These are phyloP conservation scores for Phytopythium montanum DNA, from an alignment of 352 stramenopile species.

Conservation along the genomic window DNA sequence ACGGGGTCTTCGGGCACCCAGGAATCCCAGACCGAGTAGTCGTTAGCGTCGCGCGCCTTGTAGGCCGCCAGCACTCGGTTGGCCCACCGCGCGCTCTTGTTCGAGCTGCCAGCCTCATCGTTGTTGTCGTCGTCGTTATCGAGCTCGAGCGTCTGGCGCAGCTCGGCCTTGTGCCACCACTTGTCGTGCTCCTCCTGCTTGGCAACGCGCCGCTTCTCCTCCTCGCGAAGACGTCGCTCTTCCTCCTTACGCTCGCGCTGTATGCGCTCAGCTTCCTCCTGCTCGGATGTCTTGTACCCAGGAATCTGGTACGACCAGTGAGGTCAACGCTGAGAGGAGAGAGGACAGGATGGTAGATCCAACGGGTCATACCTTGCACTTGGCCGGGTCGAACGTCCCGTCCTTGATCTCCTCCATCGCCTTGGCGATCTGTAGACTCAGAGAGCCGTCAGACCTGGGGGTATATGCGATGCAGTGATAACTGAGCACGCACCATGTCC, in stretches of 20 bases:
- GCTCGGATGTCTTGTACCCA: constrained; percentile 70
- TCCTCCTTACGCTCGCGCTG: constrained; percentile 31
- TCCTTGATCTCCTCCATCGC: constrained; percentile 82
- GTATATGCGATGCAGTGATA: not conserved
- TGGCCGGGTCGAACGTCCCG: constrained; percentile 67
- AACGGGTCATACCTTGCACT: constrained; percentile 47
- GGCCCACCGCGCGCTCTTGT: constrained; percentile 26
- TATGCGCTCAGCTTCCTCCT: constrained; percentile 52
- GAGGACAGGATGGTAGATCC: not conserved
- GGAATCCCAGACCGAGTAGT: constrained; percentile 77
- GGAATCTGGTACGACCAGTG: constrained; percentile 59
- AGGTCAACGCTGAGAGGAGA: no score
- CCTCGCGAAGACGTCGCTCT: constrained; percentile 35
- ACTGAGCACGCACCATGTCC: constrained; percentile 40
- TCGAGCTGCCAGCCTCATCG: constrained; percentile 8
- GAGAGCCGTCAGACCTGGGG: no score
- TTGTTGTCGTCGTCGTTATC: constrained; percentile 7
- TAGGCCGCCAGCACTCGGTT: constrained; percentile 67
- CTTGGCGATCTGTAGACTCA: constrained; percentile 39
- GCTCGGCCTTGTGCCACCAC: constrained; percentile 66
- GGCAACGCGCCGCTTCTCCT: constrained; percentile 29
- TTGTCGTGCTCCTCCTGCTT: constrained; percentile 61
- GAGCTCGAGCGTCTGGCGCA: constrained; percentile 40
- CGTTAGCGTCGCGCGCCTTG: constrained; percentile 72
- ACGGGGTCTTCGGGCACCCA: constrained; percentile 74